Conservation (phyloP, 345 rosid genomes). For the Citrus sp. region DNA sequence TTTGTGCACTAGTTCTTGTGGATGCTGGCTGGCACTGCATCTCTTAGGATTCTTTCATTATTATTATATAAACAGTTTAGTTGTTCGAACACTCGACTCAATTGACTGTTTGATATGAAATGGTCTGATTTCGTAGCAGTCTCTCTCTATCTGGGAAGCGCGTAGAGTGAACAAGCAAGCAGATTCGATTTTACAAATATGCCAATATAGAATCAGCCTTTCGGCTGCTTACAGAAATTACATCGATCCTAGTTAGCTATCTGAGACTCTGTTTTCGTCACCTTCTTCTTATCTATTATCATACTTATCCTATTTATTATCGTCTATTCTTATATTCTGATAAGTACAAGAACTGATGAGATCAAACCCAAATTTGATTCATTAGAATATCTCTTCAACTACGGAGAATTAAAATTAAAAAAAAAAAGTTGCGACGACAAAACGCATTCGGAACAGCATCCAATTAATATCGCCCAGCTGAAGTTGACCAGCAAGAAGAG, state of each 20-base stretch:
- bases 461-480: background rate
- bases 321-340: too few species aligned
- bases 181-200: background rate
- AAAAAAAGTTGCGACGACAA: background rate
- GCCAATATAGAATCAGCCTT: background rate
- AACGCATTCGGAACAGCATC: background rate
- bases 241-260: too few species aligned
- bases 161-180: background rate
- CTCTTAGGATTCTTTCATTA: background rate
- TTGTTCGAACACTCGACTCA: background rate
- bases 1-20: constrained; percentile 8
- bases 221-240: too few species aligned
- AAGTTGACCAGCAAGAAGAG: background rate
- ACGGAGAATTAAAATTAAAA: too few species aligned
- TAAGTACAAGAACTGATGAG: background rate
- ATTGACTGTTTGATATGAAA: background rate
- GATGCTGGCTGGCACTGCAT: background rate
- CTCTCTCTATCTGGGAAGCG: background rate
- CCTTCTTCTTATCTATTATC: background rate
- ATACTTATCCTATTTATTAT: too few species aligned
- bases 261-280: background rate
- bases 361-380: background rate
- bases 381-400: background rate
- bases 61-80: background rate
- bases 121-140: background rate